These are phyloP conservation scores for Colletotrichum somersetense DNA, from an alignment of 2,329 filamentous ascomycete genomes.

Conservation along the genomic window DNA sequence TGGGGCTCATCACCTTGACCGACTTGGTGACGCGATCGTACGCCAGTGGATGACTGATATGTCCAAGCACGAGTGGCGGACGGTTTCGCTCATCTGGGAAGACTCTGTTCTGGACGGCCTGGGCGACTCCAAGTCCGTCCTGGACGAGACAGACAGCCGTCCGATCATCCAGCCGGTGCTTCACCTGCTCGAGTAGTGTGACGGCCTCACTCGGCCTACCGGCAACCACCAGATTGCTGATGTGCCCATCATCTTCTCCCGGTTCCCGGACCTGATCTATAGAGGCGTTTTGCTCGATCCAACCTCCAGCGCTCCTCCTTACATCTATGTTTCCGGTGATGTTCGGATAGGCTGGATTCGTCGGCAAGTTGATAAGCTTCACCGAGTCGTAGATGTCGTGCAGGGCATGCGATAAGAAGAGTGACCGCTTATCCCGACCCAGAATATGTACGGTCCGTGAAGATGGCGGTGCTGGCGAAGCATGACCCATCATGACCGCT, in stretches of 20 bases:
- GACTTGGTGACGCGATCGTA: slow-evolving; percentile 56
- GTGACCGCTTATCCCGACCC: slow-evolving; percentile 56
- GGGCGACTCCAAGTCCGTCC: slow-evolving; percentile 86
- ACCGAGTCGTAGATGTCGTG: slow-evolving; percentile 58
- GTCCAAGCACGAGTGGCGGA: slow-evolving; percentile 82
- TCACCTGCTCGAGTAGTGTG: slow-evolving; percentile 69
- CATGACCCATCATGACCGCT: slow-evolving; percentile 50
- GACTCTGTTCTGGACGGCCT: slow-evolving; percentile 77
- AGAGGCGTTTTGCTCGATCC: slow-evolving; percentile 24
- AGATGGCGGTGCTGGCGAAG: slow-evolving; percentile 49
- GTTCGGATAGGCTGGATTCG: slow-evolving; percentile 29
- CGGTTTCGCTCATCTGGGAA: slow-evolving; percentile 75
- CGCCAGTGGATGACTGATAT: slow-evolving; percentile 63
- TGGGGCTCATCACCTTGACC: slow-evolving; percentile 52
- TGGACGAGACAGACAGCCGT: slow-evolving; percentile 83
- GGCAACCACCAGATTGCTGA: slow-evolving; percentile 79
- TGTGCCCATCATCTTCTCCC: slow-evolving; percentile 60
- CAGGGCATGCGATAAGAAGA: slow-evolving; percentile 57
- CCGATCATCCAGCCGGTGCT: slow-evolving; percentile 73
- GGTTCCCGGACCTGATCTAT: slow-evolving; percentile 1
- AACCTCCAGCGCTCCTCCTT: slow-evolving; percentile 44
- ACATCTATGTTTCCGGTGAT: slow-evolving; percentile 45
- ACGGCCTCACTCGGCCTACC: slow-evolving; percentile 67
- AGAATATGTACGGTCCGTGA: slow-evolving; percentile 58
- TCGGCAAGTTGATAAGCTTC: slow-evolving; percentile 47